These are phyloP conservation scores for Cochlearia excelsa DNA, from an alignment of 345 rosid genomes.

Conservation along the genomic window DNA sequence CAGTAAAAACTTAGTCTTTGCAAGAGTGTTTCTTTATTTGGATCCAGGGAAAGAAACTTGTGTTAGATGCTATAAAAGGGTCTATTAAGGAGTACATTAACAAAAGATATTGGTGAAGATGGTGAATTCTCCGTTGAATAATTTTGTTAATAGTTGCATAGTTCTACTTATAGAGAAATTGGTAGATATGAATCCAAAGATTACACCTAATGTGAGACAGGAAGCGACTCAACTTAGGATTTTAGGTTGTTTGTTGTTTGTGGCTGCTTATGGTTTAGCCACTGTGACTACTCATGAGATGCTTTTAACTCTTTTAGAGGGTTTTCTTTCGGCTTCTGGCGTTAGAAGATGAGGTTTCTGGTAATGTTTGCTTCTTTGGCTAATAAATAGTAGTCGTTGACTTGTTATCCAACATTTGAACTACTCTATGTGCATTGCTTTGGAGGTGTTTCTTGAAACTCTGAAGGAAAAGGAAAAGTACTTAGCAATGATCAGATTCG, in stretches of 20 bases:
- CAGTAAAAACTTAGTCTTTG: conserved; percentile 15
- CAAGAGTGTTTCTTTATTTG: conserved; percentile 14
- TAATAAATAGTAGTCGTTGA: too few relatives aligned
- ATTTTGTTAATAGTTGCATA: conserved; percentile 18
- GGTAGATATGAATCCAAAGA: not conserved
- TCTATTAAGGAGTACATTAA: conserved; percentile 5
- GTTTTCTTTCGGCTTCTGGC: conserved; percentile 26
- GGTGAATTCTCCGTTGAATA: not conserved
- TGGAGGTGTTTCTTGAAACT: conserved; percentile 18
- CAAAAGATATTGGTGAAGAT: not conserved
- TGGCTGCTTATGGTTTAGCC: conserved; percentile 23
- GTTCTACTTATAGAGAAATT: conserved; percentile 13
- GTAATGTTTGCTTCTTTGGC: too few relatives aligned
- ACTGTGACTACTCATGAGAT: conserved; percentile 14
- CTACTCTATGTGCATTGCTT: not conserved
- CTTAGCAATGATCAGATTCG: conserved; percentile 19
- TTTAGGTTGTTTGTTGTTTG: conserved; percentile 28
- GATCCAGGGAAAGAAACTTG: conserved; percentile 23
- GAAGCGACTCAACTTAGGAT: conserved; percentile 27
- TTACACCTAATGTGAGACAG: conserved; percentile 15
- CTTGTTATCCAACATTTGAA: not conserved
- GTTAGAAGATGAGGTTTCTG: conserved; percentile 12
- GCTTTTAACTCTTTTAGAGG: conserved; percentile 9
- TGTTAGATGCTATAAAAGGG: conserved; percentile 22
- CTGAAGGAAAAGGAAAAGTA: conserved; percentile 11